Conservation (phyloP, 2,329 filamentous ascomycete species). For the Pseudomassariella vexata region DNA sequence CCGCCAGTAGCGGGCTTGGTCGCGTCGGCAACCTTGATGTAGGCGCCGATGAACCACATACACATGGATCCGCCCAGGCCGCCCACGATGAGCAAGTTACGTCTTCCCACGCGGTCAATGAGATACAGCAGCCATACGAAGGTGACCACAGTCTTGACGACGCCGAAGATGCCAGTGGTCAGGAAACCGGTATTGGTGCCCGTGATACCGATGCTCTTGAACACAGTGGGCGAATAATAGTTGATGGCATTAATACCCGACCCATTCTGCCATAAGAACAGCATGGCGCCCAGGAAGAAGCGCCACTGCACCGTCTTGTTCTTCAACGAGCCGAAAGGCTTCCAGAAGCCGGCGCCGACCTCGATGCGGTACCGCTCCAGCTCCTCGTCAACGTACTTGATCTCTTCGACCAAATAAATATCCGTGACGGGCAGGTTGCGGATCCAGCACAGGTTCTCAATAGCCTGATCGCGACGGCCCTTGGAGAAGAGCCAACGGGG, state of each 20-base stretch:
- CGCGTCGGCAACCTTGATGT: constrained; percentile 44
- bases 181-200: constrained; percentile 53
- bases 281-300: constrained; percentile 65
- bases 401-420: constrained; percentile 67
- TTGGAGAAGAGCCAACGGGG: constrained; percentile 65
- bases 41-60: constrained; percentile 60
- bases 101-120: constrained; percentile 55
- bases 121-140: constrained; percentile 57
- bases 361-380: constrained; percentile 57
- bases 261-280: constrained; percentile 78
- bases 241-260: constrained; percentile 66
- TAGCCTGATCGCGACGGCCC: constrained; percentile 52
- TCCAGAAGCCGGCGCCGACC: constrained; percentile 69
- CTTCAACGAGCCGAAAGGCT: constrained; percentile 57
- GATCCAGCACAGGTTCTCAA: constrained; percentile 58
- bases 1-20: constrained; percentile 25
- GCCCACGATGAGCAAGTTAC: constrained; percentile 54
- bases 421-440: constrained; percentile 50
- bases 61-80: constrained; percentile 54
- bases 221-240: constrained; percentile 60
- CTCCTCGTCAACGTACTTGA: constrained; percentile 64
- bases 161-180: constrained; percentile 60
- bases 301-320: constrained; percentile 59
- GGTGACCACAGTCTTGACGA: constrained; percentile 58
- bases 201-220: constrained; percentile 54